These are phyloP conservation scores for Aureobasidium sp. DNA, from an alignment of 2,329 filamentous ascomycete species.

Conservation along the genomic window DNA sequence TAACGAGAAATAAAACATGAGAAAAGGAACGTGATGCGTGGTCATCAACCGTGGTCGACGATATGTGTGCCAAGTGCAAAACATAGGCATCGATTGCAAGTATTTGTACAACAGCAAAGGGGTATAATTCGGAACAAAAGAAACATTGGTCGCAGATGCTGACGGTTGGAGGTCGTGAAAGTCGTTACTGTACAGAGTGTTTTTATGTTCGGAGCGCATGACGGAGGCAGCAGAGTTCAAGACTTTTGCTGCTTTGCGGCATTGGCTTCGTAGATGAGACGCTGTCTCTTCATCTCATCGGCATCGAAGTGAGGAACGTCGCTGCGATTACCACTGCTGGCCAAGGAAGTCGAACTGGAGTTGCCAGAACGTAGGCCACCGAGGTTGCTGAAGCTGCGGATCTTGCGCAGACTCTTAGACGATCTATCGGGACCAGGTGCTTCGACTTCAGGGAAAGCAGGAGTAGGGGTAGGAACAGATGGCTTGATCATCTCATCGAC, in stretches of 20 bases:
- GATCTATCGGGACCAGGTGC: neutral
- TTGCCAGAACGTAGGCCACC: conserved; percentile 22
- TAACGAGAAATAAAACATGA: neutral
- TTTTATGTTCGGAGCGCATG: neutral
- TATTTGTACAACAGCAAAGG: conserved; percentile 4
- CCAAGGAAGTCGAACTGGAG: conserved; percentile 23
- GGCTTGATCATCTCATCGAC: conserved; percentile 38
- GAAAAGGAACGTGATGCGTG: neutral
- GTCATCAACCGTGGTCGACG: neutral
- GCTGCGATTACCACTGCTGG: conserved; percentile 24
- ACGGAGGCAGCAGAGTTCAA: neutral
- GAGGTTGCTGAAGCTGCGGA: conserved; percentile 27
- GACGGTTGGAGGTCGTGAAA: conserved; percentile 2
- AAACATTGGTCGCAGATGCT: conserved; percentile 7
- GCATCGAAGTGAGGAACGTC: conserved; percentile 37
- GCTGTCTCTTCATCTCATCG: conserved; percentile 39
- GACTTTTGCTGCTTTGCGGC: conserved; percentile 5
- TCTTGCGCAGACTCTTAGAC: conserved; percentile 26
- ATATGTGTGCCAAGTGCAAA: neutral
- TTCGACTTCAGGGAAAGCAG: neutral
- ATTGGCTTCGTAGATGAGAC: conserved; percentile 40
- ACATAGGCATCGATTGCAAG: neutral
- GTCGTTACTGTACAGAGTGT: conserved; percentile 3
- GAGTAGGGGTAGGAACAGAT: neutral
- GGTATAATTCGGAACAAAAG: conserved; percentile 10